Evolutionary conservation across 805 yeast genomes (phyloP), one percentile per base, ranked within the genome.

Genomic region (Starmera amethionina): DNA sequence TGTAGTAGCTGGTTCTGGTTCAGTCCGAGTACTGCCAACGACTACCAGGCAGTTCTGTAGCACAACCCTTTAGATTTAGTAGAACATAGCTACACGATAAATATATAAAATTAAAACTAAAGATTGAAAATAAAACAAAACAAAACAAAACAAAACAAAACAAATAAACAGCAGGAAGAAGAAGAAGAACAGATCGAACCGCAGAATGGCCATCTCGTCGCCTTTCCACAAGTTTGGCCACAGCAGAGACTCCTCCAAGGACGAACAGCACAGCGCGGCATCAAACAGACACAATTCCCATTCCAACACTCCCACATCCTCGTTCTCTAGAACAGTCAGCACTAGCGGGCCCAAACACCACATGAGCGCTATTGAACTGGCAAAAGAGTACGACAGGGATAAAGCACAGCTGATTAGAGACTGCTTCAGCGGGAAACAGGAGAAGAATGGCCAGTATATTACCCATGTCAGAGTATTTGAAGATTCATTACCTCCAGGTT

Each of bases 381-480:
- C 83, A 0, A 68, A 64, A 41, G 82, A 75, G 49, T 77, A 75
- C 51, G 82, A 77, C 40, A 58, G 60, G 16, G 84, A 79, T 49
- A 68, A 75, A 46, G 61, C 62, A 35, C 58, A 63, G 22, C 67
- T 79, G 41, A 67, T 70, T 42, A 60, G 56, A 43, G 68, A 62
- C 43, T 69, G 82, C 44, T 79, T 79, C 5, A 22, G 6, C 52
- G 55, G 70, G 12, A 70, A 65, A 36, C 54, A 58, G 16, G 76
- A 67, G 42, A 55, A 59, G 11, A 63, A 65, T 29, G 70, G 72
- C 8, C 56, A 71, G 22, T 87, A 87, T 56, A 73, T 82, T 40
- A 79, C 93, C 1, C 96, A 87, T 56, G 79, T 83, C 13, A 63
- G 82, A 40, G 72, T 86, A 30, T 70, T 77, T 35, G 96, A 87